Conservation (phyloP, 179 eudicot species). For the Camellia oleifera region DNA sequence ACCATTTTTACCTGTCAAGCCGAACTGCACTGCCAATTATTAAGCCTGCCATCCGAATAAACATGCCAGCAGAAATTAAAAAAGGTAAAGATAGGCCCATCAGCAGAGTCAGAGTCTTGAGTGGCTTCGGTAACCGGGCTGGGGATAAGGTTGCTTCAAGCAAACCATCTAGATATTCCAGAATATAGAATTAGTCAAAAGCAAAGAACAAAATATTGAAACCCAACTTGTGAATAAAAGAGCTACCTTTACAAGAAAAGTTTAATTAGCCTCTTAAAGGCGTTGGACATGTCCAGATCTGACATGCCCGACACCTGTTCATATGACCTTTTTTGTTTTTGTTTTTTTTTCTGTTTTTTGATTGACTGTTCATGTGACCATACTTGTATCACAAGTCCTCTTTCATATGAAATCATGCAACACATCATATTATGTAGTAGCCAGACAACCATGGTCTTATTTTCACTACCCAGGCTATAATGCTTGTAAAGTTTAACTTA, state of each 20-base stretch:
- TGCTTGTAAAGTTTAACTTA: constrained; percentile 42
- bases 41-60: constrained; percentile 56
- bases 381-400: background rate
- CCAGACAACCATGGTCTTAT: background rate
- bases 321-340: background rate
- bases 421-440: background rate
- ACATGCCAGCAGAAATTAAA: constrained; percentile 71
- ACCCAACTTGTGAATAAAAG: background rate
- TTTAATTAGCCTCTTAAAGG: background rate
- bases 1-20: constrained; percentile 59
- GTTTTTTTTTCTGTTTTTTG: too few relatives aligned
- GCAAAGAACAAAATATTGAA: background rate
- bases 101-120: constrained; percentile 74
- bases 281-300: background rate
- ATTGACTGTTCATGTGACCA: background rate
- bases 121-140: constrained; percentile 74
- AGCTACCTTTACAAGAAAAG: background rate
- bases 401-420: background rate
- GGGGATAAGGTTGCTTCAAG: constrained; percentile 97
- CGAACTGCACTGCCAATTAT: constrained; percentile 77
- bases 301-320: background rate
- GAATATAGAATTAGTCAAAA: constrained; percentile 22
- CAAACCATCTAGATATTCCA: constrained; percentile 73
- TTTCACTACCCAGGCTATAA: background rate
- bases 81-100: constrained; percentile 70